A percentile compares a stretch with the other conserved stretches of the same genome.
Conservation (phyloP, 176 grass and related monocot species). For the Phoenix roebelenii region DNA sequence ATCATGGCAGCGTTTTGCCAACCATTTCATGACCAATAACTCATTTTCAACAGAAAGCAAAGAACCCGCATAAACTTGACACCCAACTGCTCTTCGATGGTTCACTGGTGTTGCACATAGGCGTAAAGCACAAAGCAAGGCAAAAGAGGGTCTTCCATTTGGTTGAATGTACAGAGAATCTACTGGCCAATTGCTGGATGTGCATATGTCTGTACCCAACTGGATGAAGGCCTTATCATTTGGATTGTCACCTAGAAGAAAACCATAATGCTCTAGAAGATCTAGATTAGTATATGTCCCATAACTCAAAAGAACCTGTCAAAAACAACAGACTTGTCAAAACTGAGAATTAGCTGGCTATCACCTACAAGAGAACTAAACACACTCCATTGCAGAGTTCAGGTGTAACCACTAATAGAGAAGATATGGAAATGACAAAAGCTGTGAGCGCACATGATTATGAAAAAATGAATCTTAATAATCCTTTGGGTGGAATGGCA, state of each 20-base stretch:
- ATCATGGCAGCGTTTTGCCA: slow-evolving; percentile 41
- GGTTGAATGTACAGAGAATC: slow-evolving; percentile 69
- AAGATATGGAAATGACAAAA: no score
- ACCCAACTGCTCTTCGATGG: slow-evolving; percentile 31
- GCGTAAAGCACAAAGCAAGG: slow-evolving; percentile 57
- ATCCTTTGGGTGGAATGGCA: no score
- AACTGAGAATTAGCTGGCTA: no score
- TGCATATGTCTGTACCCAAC: slow-evolving; percentile 53
- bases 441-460: no score
- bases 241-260: slow-evolving; percentile 64
- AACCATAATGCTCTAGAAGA: slow-evolving; percentile 91
- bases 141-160: slow-evolving; percentile 70
- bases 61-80: slow-evolving; percentile 49
- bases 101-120: slow-evolving; percentile 44
- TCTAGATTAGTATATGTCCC: slow-evolving; percentile 76
- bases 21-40: slow-evolving; percentile 57
- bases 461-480: no score
- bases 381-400: no score
- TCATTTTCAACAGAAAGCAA: slow-evolving; percentile 74
- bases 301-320: slow-evolving; percentile 75
- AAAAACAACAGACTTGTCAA: neutral
- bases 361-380: no score
- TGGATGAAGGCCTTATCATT: slow-evolving; percentile 78
- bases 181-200: slow-evolving; percentile 38
- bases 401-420: no score